Conservation (phyloP, 2,329 filamentous ascomycete genomes). For the Leptodontidium sp. region DNA sequence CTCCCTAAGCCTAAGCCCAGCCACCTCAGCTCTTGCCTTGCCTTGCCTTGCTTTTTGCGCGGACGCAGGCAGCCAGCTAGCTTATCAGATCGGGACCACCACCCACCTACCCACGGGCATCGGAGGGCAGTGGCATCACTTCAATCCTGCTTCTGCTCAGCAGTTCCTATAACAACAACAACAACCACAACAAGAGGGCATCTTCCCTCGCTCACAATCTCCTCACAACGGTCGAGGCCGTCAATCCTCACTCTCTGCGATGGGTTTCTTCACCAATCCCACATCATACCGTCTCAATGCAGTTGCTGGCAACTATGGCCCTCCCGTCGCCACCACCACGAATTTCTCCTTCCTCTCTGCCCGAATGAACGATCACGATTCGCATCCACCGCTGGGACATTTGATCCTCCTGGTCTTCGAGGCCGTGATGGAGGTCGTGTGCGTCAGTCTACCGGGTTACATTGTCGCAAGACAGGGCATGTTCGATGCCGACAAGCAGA, state of each 20-base stretch:
- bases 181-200: constrained; percentile 5
- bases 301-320: constrained; percentile 46
- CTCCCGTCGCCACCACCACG: constrained; percentile 37
- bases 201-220: constrained; percentile 7
- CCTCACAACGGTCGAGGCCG: constrained; percentile 36
- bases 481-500: constrained; percentile 95
- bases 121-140: constrained; percentile 2
- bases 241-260: constrained; percentile 37
- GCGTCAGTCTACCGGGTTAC: constrained; percentile 92
- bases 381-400: constrained; percentile 56
- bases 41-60: constrained; percentile 23
- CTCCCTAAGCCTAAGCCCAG: background rate
- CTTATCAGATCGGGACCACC: constrained; percentile 16
- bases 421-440: constrained; percentile 93
- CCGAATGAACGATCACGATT: constrained; percentile 39
- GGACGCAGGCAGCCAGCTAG: constrained; percentile 9
- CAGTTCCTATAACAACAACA: background rate
- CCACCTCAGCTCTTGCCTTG: constrained; percentile 8
- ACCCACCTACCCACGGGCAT: background rate
- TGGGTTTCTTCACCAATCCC: constrained; percentile 56
- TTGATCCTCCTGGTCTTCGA: constrained; percentile 73
- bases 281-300: constrained; percentile 55
- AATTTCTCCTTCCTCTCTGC: constrained; percentile 37
- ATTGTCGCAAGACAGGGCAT: constrained; percentile 89
- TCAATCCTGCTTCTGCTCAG: background rate